Percentiles rank a stretch among this genome's conserved stretches.
Conservation (phyloP, 2,329 filamentous ascomycete species). For the Fonsecaea pedrosoi region DNA sequence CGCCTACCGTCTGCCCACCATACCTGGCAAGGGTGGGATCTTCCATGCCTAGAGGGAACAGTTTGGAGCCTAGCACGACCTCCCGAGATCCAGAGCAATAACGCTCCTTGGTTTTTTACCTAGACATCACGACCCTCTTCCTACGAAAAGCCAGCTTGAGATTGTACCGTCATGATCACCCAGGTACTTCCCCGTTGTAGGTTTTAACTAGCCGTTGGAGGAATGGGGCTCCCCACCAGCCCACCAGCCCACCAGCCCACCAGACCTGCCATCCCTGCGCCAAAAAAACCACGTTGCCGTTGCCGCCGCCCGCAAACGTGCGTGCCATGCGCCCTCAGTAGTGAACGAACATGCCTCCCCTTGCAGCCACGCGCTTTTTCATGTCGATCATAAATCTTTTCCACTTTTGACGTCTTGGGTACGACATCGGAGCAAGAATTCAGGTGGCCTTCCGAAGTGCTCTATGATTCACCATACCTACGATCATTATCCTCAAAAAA, state of each 20-base stretch:
- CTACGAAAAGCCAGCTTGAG: not conserved
- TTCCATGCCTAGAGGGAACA: slow-evolving; percentile 13
- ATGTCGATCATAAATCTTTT: slow-evolving; percentile 18
- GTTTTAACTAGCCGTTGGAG: not conserved
- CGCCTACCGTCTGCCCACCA: slow-evolving; percentile 25
- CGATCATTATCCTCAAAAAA: not conserved
- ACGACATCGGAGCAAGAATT: not conserved
- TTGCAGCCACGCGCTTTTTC: slow-evolving; percentile 15
- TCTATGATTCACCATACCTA: not conserved
- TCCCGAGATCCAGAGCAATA: not conserved
- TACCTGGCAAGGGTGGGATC: slow-evolving; percentile 20
- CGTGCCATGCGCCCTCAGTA: slow-evolving; percentile 10
- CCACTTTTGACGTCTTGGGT: slow-evolving; percentile 20
- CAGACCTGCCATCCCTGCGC: not conserved
- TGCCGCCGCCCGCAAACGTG: slow-evolving; percentile 17
- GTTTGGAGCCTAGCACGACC: not conserved
- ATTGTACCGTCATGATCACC: slow-evolving; percentile 6
- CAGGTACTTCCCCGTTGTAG: slow-evolving; percentile 2
- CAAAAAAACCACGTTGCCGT: slow-evolving; percentile 8
- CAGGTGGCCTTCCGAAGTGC: not conserved
- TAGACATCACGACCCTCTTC: not conserved
- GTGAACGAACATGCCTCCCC: slow-evolving; percentile 10
- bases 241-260: not conserved
- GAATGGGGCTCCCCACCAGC: slow-evolving; percentile 7
- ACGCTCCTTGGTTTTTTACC: not conserved